These are phyloP conservation scores for Neolecta irregularis DNA, from an alignment of 1,139 yeast species.

Conservation along the genomic window DNA sequence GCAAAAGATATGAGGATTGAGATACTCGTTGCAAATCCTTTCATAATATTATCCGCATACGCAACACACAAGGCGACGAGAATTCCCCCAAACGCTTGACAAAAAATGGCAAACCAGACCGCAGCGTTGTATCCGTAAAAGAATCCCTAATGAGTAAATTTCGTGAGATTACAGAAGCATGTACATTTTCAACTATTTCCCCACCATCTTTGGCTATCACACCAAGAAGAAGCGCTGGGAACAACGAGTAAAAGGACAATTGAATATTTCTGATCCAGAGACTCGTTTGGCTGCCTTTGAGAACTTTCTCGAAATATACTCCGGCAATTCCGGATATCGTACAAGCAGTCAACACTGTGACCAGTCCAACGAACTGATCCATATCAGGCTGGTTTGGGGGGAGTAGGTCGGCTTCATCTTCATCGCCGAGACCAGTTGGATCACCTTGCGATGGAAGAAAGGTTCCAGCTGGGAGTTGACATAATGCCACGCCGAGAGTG, in stretches of 20 bases:
- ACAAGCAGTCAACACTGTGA: constrained; percentile 29
- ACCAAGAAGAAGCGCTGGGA: constrained; percentile 29
- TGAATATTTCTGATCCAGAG: constrained; percentile 30
- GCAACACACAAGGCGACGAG: constrained; percentile 30
- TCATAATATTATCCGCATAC: constrained; percentile 30
- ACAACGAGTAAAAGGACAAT: constrained; percentile 27
- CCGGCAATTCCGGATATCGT: constrained; percentile 29
- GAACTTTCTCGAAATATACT: constrained; percentile 30
- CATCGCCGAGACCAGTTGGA: no score
- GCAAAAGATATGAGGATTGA: constrained; percentile 28
- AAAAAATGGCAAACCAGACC: constrained; percentile 27
- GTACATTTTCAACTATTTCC: constrained; percentile 15
- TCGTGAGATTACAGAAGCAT: constrained; percentile 8
- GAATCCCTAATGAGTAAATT: constrained; percentile 27
- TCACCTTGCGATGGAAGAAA: constrained; percentile 3
- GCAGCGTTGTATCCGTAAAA: constrained; percentile 28
- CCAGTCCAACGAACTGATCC: constrained; percentile 21
- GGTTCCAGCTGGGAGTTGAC: constrained; percentile 25
- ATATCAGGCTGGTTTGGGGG: constrained; percentile 1
- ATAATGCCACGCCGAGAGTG: constrained; percentile 28
- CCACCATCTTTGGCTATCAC: constrained; percentile 26
- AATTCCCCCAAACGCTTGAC: constrained; percentile 31
- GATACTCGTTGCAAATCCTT: constrained; percentile 31
- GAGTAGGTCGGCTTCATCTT: constrained; percentile 1
- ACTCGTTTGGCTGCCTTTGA: constrained; percentile 26